Evolutionary conservation across 2,329 filamentous ascomycete genomes (phyloP).

Genomic region (Thielaviopsis cerberus): DNA sequence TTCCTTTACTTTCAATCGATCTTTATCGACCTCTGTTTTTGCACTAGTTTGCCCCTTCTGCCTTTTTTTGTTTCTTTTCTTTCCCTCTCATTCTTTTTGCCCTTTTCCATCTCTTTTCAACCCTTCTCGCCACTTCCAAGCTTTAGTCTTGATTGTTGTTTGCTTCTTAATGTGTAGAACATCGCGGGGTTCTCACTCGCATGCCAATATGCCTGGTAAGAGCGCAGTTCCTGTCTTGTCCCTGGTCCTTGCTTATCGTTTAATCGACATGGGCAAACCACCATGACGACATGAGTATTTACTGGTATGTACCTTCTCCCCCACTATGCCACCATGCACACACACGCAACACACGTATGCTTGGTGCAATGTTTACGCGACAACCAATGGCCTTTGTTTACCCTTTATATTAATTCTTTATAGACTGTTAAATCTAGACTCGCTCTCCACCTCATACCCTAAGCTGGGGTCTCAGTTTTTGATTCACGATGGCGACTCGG

Average conservation of each 20-base stretch:
- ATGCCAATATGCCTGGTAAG: constrained; percentile 11
- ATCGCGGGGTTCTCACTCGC: constrained; percentile 8
- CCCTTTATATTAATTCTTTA: background rate
- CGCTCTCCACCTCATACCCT: constrained; percentile 9
- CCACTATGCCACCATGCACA: no score
- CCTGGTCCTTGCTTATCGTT: background rate
- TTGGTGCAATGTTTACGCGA: background rate
- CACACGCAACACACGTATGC: background rate
- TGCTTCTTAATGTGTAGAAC: constrained; percentile 9
- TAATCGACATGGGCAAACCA: background rate
- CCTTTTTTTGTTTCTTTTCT: background rate
- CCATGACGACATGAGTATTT: background rate
- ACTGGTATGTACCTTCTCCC: constrained; percentile 1
- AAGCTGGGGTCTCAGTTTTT: constrained; percentile 13
- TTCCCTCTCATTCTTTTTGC: background rate
- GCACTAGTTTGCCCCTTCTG: background rate
- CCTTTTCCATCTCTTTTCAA: background rate
- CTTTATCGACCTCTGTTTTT: background rate
- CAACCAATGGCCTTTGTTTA: background rate
- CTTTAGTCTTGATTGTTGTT: background rate
- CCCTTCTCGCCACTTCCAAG: background rate
- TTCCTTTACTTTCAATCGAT: background rate
- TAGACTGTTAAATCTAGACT: constrained; percentile 1
- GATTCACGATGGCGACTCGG: constrained; percentile 13
- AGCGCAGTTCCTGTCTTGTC: background rate